Evolutionary conservation across 352 stramenopile species (phyloP).

Genomic region (Ophiocytium majus): DNA sequence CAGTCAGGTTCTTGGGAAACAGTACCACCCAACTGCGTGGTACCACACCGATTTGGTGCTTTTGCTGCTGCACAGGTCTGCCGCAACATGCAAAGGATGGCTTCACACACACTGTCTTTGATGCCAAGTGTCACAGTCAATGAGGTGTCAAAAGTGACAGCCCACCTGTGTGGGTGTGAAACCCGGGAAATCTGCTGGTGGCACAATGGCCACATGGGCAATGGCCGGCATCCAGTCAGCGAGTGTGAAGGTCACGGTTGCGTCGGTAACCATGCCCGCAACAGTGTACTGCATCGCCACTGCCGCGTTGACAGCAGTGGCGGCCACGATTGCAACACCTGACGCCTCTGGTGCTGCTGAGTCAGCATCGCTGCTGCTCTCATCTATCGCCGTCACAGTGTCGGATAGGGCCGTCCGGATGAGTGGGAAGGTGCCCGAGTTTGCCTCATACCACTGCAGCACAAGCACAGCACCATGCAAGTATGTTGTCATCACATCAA

Average conservation of each 20-base stretch:
- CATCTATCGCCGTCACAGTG: conserved; percentile 25
- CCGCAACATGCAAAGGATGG: too few relatives aligned
- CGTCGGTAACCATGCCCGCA: conserved; percentile 32
- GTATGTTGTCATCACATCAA: too few relatives aligned
- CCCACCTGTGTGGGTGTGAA: conserved; percentile 16
- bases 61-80: too few relatives aligned
- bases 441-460: conserved; percentile 32
- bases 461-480: too few relatives aligned
- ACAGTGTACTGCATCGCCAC: conserved; percentile 35
- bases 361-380: not conserved
- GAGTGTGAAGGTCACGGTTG: conserved; percentile 44
- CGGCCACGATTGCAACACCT: conserved; percentile 28
- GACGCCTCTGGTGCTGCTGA: not conserved
- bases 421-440: conserved; percentile 11
- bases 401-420: conserved; percentile 29
- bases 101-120: too few relatives aligned
- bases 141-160: too few relatives aligned
- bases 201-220: conserved; percentile 23
- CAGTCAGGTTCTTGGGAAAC: too few relatives aligned
- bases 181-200: conserved; percentile 28
- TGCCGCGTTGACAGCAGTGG: not conserved
- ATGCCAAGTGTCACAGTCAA: too few relatives aligned
- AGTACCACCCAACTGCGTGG: too few relatives aligned
- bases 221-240: conserved; percentile 27
- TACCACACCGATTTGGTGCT: too few relatives aligned